Percentiles rank a stretch among this genome's conserved stretches.
Conservation (phyloP, 192 early-diverging fungal genomes). For the Backusella liffmaniae region DNA sequence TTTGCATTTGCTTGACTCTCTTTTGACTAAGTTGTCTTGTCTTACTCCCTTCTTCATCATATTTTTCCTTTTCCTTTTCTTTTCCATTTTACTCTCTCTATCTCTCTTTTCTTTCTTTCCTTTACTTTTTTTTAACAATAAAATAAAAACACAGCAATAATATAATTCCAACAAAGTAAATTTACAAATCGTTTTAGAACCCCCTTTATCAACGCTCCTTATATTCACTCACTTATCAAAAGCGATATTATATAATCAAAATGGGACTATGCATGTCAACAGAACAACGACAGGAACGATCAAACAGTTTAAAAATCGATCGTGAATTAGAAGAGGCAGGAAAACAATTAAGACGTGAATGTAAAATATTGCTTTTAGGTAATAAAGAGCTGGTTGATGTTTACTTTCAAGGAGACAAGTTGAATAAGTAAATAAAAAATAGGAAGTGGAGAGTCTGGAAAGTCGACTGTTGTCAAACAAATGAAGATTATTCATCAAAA, state of each 20-base stretch:
- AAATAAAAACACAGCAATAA: not conserved
- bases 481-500: slow-evolving; percentile 41
- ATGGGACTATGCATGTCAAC: slow-evolving; percentile 68
- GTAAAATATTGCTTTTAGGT: slow-evolving; percentile 76
- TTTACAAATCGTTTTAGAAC: not conserved
- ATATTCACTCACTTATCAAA: not conserved
- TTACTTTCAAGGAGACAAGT: not conserved
- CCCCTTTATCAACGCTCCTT: not conserved
- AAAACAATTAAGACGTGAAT: slow-evolving; percentile 59
- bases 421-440: not conserved
- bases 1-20: not conserved
- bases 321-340: slow-evolving; percentile 61
- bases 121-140: not conserved
- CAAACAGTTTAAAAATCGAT: slow-evolving; percentile 57
- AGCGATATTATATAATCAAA: not conserved
- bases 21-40: not conserved
- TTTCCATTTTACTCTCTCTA: not conserved
- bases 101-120: not conserved
- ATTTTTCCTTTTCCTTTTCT: not conserved
- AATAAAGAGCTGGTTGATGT: not conserved
- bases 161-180: not conserved
- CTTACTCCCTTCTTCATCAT: not conserved
- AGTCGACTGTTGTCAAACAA: slow-evolving; percentile 53
- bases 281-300: slow-evolving; percentile 52
- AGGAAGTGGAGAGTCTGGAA: slow-evolving; percentile 56